These are phyloP conservation scores for Fraxinus velutina DNA, from an alignment of 305 asterid genomes.

Conservation along the genomic window DNA sequence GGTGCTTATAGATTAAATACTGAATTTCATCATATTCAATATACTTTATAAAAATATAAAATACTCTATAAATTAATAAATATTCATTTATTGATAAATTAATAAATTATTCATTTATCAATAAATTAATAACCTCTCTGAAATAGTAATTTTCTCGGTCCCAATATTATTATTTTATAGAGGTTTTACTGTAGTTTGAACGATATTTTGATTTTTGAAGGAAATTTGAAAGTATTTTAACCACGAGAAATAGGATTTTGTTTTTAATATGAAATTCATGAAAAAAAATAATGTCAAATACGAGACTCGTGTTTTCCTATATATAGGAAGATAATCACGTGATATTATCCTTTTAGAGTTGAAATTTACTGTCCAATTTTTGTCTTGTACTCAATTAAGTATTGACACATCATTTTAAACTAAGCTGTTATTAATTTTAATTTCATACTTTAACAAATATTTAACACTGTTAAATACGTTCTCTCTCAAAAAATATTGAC, in stretches of 20 bases:
- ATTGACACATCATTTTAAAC: background rate
- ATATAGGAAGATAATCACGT: background rate
- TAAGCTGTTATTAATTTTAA: no score
- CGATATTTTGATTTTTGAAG: background rate
- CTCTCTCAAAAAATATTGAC: background rate
- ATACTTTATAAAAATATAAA: no score
- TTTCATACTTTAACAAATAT: no score
- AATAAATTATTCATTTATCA: no score
- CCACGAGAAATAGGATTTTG: background rate
- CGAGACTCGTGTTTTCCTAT: background rate
- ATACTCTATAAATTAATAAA: no score
- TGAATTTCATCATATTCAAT: no score
- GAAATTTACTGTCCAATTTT: background rate
- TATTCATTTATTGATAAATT: no score
- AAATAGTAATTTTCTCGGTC: no score
- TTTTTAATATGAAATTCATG: background rate
- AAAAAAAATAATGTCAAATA: background rate
- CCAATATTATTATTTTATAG: no score
- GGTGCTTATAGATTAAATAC: no score
- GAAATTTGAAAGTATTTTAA: background rate
- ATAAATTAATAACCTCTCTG: no score
- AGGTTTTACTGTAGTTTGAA: background rate
- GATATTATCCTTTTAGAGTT: background rate
- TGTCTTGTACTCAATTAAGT: background rate
- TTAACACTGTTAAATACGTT: background rate